A percentile compares a stretch with the other conserved stretches of the same genome.
phyloP scores from a whole-genome alignment of 2,329 filamentous ascomycete species.

The Hypoxylon sp. region DNA sequence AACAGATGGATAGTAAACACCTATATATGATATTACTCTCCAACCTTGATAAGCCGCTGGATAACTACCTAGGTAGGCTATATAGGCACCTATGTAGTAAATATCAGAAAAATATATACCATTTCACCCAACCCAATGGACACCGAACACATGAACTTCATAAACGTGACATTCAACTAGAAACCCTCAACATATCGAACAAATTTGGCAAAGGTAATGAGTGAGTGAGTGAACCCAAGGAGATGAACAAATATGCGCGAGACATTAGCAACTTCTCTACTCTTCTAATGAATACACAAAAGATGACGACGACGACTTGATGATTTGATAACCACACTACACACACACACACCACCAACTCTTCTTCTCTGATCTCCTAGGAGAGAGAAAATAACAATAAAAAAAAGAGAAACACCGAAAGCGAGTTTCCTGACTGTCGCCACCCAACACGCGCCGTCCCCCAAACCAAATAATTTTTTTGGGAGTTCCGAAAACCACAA shows the following conservation, averaged over 20 bases:
- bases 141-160: too few relatives aligned
- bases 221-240: constrained; percentile 16
- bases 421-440: background rate
- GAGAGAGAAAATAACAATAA: too few relatives aligned
- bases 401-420: constrained; percentile 11
- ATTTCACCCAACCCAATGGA: too few relatives aligned
- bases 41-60: too few relatives aligned
- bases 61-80: too few relatives aligned
- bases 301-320: constrained; percentile 8
- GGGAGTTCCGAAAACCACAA: constrained; percentile 12
- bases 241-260: constrained; percentile 18
- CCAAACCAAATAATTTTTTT: too few relatives aligned
- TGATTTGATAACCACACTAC: constrained; percentile 19
- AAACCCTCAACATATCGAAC: too few relatives aligned
- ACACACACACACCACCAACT: constrained; percentile 8
- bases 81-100: too few relatives aligned
- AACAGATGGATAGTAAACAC: constrained; percentile 8
- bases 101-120: too few relatives aligned
- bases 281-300: constrained; percentile 38
- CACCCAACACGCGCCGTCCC: constrained; percentile 10
- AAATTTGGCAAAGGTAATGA: constrained; percentile 1
- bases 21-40: too few relatives aligned
- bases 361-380: constrained; percentile 4
- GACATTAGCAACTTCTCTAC: constrained; percentile 21
- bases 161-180: too few relatives aligned